A percentile compares a stretch with the other conserved stretches of the same genome.
Evolutionary conservation across 192 early-diverging fungal genomes (phyloP).

Genomic region (Lobulomyces angularis): DNA sequence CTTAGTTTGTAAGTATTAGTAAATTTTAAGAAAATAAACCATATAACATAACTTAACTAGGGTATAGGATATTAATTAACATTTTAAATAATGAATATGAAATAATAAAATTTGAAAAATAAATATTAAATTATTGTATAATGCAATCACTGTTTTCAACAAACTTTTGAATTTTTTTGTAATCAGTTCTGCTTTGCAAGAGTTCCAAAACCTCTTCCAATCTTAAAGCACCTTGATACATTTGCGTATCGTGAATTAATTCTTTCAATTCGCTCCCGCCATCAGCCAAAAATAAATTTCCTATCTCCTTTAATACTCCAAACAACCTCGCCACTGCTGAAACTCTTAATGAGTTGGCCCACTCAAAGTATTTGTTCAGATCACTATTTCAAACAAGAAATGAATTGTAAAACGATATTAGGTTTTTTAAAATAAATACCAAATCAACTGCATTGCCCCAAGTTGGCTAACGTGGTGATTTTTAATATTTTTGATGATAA

Average conservation of each 20-base stretch:
- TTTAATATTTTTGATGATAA: conserved; percentile 74
- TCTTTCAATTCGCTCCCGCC: conserved; percentile 56
- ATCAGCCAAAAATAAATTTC: conserved; percentile 68
- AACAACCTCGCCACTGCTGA: conserved; percentile 57
- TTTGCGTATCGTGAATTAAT: conserved; percentile 62
- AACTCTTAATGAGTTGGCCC: conserved; percentile 49
- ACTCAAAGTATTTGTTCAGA: conserved; percentile 68
- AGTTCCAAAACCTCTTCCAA: conserved; percentile 78
- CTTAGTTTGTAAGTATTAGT: too few species aligned
- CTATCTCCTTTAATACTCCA: conserved; percentile 64
- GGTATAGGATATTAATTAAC: too few species aligned
- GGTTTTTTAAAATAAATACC: conserved; percentile 15
- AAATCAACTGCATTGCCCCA: conserved; percentile 84
- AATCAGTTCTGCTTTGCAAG: conserved; percentile 61
- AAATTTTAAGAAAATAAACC: too few species aligned
- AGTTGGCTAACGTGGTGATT: conserved; percentile 63
- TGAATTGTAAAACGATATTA: conserved; percentile 1
- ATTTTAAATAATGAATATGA: too few species aligned
- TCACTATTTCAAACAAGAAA: conserved; percentile 32
- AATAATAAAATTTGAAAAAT: too few species aligned
- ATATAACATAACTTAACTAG: too few species aligned
- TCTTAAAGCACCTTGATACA: conserved; percentile 58
- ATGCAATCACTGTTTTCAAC: conserved; percentile 53
- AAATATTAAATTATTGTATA: too few species aligned
- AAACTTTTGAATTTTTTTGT: conserved; percentile 58